Conservation (phyloP, 768 basidiomycete genomes). For the Dendrothele bispora region DNA sequence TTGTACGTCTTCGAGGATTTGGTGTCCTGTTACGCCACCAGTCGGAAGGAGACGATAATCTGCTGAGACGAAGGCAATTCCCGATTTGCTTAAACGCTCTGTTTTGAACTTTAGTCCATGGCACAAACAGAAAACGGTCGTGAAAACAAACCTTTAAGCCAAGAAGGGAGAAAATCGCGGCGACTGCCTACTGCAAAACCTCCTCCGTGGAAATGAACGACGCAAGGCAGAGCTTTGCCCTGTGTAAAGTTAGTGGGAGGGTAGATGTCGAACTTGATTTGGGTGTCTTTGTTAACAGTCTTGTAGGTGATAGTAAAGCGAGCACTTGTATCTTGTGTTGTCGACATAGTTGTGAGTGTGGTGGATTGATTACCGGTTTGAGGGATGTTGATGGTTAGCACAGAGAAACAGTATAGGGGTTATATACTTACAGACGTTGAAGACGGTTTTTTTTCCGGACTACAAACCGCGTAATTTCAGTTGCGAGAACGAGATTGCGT, state of each 20-base stretch:
- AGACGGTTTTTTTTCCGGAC: no score
- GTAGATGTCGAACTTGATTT: conserved; percentile 2
- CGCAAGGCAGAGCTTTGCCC: background rate
- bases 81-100: conserved; percentile 48
- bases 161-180: conserved; percentile 60
- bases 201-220: conserved; percentile 52
- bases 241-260: background rate
- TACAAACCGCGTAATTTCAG: no score
- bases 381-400: no score
- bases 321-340: no score
- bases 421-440: no score
- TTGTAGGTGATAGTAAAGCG: conserved; percentile 3
- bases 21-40: conserved; percentile 49
- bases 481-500: no score
- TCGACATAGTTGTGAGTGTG: background rate
- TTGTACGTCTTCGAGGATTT: conserved; percentile 56
- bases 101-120: background rate
- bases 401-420: no score
- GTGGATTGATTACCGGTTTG: no score
- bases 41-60: conserved; percentile 62
- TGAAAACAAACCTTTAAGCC: conserved; percentile 50
- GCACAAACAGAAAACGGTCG: background rate
- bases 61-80: conserved; percentile 57
- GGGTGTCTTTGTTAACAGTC: background rate
- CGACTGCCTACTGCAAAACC: conserved; percentile 61